phyloP scores from a whole-genome alignment of 768 basidiomycete genomes.

The Phanerochaete carnosa region DNA sequence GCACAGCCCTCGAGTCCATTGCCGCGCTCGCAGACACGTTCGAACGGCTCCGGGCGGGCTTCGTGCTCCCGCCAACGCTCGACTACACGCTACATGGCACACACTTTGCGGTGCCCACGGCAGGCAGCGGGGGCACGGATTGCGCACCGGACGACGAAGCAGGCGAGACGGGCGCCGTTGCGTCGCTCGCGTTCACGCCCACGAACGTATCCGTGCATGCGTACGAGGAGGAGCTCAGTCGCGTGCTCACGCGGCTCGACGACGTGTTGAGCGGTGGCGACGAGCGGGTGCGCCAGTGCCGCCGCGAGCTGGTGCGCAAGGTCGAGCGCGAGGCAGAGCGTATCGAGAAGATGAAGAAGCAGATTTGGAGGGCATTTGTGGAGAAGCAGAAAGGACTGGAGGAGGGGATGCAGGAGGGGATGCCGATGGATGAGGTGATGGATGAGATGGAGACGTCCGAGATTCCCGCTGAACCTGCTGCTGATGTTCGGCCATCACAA shows the following conservation, averaged over 20 bases:
- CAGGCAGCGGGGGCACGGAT: conserved; percentile 6
- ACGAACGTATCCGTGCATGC: conserved; percentile 58
- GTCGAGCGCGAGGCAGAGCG: conserved; percentile 60
- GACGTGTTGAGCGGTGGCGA: conserved; percentile 65
- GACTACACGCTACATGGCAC: conserved; percentile 35
- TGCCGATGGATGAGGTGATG: not conserved
- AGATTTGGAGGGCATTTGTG: conserved; percentile 20
- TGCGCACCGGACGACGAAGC: conserved; percentile 1
- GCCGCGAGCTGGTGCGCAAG: conserved; percentile 49
- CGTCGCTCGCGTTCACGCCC: conserved; percentile 57
- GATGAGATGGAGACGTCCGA: not conserved
- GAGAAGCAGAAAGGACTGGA: not conserved
- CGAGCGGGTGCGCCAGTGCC: conserved; percentile 42
- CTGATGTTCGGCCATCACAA: too few species aligned
- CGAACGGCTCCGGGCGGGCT: conserved; percentile 36
- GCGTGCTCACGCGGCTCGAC: conserved; percentile 64
- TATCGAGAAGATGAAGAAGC: conserved; percentile 36
- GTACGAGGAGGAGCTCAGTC: conserved; percentile 60
- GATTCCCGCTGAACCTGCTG: not conserved
- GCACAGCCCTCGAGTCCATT: conserved; percentile 38
- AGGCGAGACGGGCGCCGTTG: not conserved
- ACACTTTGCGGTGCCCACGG: conserved; percentile 28
- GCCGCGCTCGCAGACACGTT: conserved; percentile 40
- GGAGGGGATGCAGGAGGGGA: not conserved
- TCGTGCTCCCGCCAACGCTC: conserved; percentile 41